Percentiles rank a stretch among this genome's conserved stretches.
Evolutionary conservation across 2,329 filamentous ascomycete genomes (phyloP).

Genomic region (Fusarium equiseti): DNA sequence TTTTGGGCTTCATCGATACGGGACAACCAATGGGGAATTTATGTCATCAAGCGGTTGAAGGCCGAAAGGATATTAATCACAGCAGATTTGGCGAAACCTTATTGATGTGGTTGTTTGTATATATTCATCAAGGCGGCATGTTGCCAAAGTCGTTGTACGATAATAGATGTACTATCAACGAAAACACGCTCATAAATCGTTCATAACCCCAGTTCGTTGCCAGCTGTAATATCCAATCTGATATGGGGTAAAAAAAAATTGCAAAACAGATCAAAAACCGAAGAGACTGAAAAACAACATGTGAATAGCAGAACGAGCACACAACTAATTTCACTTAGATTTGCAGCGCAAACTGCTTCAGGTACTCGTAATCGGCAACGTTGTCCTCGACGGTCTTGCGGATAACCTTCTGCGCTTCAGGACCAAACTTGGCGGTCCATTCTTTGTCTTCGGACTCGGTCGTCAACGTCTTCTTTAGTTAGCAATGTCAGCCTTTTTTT

Average conservation of each 20-base stretch:
- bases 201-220: constrained; percentile 19
- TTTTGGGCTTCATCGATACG: constrained; percentile 8
- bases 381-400: constrained; percentile 78
- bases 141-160: constrained; percentile 47
- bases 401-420: constrained; percentile 77
- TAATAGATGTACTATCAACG: constrained; percentile 49
- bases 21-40: constrained; percentile 2
- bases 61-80: constrained; percentile 7
- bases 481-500: constrained; percentile 38
- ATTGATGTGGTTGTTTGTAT: constrained; percentile 37
- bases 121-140: constrained; percentile 38
- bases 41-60: constrained; percentile 1
- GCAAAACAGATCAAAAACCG: constrained; percentile 12
- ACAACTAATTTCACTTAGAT: constrained; percentile 24
- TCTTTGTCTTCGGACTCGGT: constrained; percentile 76
- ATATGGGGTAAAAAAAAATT: constrained; percentile 7
- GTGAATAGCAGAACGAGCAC: constrained; percentile 11
- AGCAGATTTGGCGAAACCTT: constrained; percentile 18
- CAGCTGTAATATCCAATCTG: constrained; percentile 30
- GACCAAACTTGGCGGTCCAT: constrained; percentile 81
- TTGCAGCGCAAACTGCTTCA: constrained; percentile 73
- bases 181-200: constrained; percentile 40
- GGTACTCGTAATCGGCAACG: constrained; percentile 80
- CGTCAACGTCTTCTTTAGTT: constrained; percentile 69
- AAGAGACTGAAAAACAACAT: constrained; percentile 17